Percentiles rank a stretch among this genome's conserved stretches.
These are phyloP conservation scores for Aspergillus piperis DNA, from an alignment of 2,329 filamentous ascomycete species.

Conservation along the genomic window DNA sequence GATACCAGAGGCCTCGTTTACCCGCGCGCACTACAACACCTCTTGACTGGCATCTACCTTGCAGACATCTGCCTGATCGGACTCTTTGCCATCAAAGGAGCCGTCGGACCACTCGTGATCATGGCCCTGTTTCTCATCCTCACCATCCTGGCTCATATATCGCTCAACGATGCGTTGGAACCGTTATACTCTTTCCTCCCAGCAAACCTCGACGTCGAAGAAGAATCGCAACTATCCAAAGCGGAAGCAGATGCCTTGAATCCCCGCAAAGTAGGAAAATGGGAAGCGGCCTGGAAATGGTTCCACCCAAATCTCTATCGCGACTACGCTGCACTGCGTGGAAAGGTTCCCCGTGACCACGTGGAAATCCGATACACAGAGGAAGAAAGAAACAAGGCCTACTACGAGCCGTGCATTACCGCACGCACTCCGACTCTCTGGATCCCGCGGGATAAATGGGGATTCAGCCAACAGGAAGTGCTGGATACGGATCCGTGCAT, in stretches of 20 bases:
- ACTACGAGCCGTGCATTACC: conserved; percentile 70
- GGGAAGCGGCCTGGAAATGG: conserved; percentile 37
- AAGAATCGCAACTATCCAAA: conserved; percentile 48
- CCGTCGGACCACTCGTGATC: conserved; percentile 68
- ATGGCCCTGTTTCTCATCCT: conserved; percentile 76
- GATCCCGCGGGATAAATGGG: conserved; percentile 75
- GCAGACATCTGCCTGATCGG: conserved; percentile 82
- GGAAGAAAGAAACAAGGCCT: conserved; percentile 65
- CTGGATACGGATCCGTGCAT: conserved; percentile 70
- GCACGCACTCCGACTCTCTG: conserved; percentile 68
- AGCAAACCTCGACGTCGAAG: conserved; percentile 62
- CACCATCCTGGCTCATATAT: conserved; percentile 71
- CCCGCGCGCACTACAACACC: conserved; percentile 78
- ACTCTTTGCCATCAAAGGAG: conserved; percentile 70
- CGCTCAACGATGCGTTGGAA: conserved; percentile 47
- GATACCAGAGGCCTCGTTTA: conserved; percentile 91
- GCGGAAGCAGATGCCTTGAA: conserved; percentile 25
- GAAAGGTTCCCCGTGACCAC: conserved; percentile 63
- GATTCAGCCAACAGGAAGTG: conserved; percentile 75
- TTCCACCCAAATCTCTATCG: conserved; percentile 74
- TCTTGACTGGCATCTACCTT: conserved; percentile 81
- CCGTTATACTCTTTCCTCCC: conserved; percentile 67
- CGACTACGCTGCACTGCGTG: conserved; percentile 71
- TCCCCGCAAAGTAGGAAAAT: conserved; percentile 2
- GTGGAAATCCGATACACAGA: conserved; percentile 62